phyloP scores from a whole-genome alignment of 2,329 filamentous ascomycete species.

The Diaporthe sp. region DNA sequence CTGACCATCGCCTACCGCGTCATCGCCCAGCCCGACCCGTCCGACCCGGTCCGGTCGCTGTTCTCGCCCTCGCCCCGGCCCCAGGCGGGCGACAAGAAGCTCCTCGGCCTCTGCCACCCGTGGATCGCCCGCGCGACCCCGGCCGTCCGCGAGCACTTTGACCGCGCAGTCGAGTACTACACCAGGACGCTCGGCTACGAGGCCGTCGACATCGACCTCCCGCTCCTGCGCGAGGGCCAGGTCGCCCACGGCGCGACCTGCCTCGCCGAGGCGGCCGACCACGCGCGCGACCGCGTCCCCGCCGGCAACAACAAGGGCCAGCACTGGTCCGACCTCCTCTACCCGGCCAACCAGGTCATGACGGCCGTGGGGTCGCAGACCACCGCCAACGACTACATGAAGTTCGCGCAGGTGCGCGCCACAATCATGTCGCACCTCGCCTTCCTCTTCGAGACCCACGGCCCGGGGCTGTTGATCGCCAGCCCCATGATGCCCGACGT shows the following conservation, averaged over 20 bases:
- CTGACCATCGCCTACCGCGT: conserved; percentile 86
- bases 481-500: conserved; percentile 82
- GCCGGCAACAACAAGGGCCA: conserved; percentile 53
- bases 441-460: conserved; percentile 75
- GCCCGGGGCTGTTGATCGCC: conserved; percentile 81
- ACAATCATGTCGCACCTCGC: conserved; percentile 85
- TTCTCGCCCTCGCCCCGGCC: conserved; percentile 76
- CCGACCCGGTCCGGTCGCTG: conserved; percentile 69
- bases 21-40: conserved; percentile 80
- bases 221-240: conserved; percentile 78
- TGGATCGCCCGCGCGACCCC: conserved; percentile 81
- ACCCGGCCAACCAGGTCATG: conserved; percentile 78
- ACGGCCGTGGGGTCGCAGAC: conserved; percentile 76
- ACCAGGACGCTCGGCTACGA: conserved; percentile 63
- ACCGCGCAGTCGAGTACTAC: conserved; percentile 72
- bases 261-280: conserved; percentile 76
- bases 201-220: conserved; percentile 74
- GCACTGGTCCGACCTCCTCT: conserved; percentile 69
- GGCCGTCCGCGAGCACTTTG: conserved; percentile 72
- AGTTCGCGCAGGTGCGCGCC: conserved; percentile 79
- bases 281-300: conserved; percentile 53
- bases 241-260: conserved; percentile 84
- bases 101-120: conserved; percentile 77
- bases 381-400: conserved; percentile 77
- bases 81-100: conserved; percentile 62